A percentile compares a stretch with the other conserved stretches of the same genome.
phyloP scores from a whole-genome alignment of 2,329 filamentous ascomycete genomes.

The Chrysoporthe deuterocubensis region DNA sequence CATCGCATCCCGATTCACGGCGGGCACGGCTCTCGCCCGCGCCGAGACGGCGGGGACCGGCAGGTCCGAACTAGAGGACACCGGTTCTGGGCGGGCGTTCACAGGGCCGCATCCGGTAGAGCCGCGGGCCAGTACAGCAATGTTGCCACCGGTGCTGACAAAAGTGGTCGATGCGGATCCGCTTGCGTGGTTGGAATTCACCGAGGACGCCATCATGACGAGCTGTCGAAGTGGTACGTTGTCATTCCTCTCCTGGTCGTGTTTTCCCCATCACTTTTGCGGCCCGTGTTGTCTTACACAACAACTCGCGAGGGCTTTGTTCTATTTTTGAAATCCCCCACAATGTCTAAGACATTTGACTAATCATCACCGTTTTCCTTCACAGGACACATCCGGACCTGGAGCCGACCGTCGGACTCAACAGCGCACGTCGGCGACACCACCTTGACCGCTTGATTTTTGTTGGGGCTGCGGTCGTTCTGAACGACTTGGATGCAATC shows the following conservation, averaged over 20 bases:
- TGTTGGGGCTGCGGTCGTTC: conserved; percentile 1
- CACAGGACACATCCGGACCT: conserved; percentile 47
- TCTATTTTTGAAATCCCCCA: neutral
- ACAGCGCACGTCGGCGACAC: conserved; percentile 34
- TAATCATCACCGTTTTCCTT: conserved; percentile 10
- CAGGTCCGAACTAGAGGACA: conserved; percentile 45
- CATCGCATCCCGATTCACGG: conserved; percentile 54
- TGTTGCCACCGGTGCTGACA: conserved; percentile 87
- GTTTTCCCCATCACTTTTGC: neutral
- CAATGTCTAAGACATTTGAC: neutral
- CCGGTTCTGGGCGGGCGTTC: conserved; percentile 48
- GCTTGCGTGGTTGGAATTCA: conserved; percentile 89
- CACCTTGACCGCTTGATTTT: conserved; percentile 24
- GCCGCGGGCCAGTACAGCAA: conserved; percentile 79
- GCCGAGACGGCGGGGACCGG: conserved; percentile 67
- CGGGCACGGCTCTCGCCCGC: conserved; percentile 49
- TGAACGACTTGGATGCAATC: neutral
- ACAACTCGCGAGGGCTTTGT: neutral
- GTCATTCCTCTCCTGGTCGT: neutral
- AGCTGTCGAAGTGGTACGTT: conserved; percentile 85
- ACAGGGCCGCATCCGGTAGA: conserved; percentile 80
- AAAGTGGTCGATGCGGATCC: conserved; percentile 87
- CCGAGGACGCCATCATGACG: conserved; percentile 89
- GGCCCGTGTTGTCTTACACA: conserved; percentile 1
- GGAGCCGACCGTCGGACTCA: conserved; percentile 47